A percentile compares a stretch with the other conserved stretches of the same genome.
phyloP scores from a whole-genome alignment of 2,329 filamentous ascomycete genomes.

The Cladosporium velox region DNA sequence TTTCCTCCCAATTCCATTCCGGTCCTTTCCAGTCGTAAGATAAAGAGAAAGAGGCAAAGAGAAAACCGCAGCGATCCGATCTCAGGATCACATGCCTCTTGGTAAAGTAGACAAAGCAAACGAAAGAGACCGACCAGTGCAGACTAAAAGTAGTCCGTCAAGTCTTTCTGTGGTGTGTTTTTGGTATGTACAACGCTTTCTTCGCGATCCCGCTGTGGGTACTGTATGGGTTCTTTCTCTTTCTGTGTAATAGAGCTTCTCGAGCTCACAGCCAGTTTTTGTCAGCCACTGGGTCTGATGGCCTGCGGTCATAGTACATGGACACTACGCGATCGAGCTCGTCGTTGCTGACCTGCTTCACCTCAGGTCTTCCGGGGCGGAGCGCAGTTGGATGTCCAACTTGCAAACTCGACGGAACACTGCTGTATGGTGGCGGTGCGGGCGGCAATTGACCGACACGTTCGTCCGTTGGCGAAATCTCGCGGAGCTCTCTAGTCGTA shows the following conservation, averaged over 20 bases:
- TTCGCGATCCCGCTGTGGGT: constrained; percentile 19
- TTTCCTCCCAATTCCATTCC: not conserved
- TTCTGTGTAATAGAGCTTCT: not conserved
- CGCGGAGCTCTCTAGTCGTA: constrained; percentile 52
- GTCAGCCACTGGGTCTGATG: not conserved
- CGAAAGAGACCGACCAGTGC: not conserved
- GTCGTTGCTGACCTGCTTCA: not conserved
- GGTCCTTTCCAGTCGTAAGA: constrained; percentile 1
- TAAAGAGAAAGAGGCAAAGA: not conserved
- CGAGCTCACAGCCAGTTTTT: constrained; percentile 15
- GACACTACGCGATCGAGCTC: constrained; percentile 19
- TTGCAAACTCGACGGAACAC: not conserved
- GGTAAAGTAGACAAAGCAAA: not conserved
- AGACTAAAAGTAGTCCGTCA: not conserved
- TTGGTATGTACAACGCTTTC: constrained; percentile 16
- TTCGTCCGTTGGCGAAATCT: not conserved
- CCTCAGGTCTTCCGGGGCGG: not conserved
- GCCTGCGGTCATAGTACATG: constrained; percentile 16
- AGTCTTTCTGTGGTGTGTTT: not conserved
- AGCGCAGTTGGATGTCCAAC: not conserved
- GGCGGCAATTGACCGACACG: not conserved
- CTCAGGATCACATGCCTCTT: not conserved
- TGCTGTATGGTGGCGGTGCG: not conserved
- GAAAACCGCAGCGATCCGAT: not conserved
- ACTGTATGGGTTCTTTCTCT: constrained; percentile 14